Conservation (phyloP, 768 basidiomycete species). For the Phaffia tasmanica region DNA sequence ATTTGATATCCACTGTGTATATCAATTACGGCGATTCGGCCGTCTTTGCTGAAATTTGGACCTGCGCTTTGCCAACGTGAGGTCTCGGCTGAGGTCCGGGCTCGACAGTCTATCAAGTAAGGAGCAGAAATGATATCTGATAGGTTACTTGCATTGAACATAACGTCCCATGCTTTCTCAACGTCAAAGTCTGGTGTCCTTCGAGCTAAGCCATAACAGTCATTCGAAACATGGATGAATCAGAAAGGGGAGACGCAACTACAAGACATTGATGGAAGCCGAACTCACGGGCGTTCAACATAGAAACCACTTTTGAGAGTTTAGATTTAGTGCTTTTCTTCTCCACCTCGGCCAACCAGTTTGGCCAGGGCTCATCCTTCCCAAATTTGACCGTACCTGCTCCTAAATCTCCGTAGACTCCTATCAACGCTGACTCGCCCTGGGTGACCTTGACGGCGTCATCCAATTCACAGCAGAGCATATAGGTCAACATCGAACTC, state of each 20-base stretch:
- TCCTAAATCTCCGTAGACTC: slow-evolving; percentile 1
- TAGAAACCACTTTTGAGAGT: neutral
- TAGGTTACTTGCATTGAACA: neutral
- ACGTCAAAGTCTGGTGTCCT: slow-evolving; percentile 1
- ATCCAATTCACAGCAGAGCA: neutral
- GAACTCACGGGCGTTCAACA: neutral
- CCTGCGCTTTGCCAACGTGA: neutral
- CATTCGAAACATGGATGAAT: too few species aligned
- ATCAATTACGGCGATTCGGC: neutral
- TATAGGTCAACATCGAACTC: neutral
- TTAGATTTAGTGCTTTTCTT: neutral
- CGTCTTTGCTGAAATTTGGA: slow-evolving; percentile 6
- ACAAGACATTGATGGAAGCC: too few species aligned
- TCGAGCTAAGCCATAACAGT: neutral
- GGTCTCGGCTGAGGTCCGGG: neutral
- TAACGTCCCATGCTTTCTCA: slow-evolving; percentile 1
- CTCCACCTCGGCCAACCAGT: neutral
- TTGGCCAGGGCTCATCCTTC: neutral
- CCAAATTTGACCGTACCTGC: neutral
- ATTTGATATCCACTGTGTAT: neutral
- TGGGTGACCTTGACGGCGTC: neutral
- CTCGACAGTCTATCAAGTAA: neutral
- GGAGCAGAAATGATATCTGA: neutral
- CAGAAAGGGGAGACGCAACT: too few species aligned
- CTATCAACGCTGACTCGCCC: neutral